These are phyloP conservation scores for Fraxinus floribunda DNA, from an alignment of 305 asterid species.

Conservation along the genomic window DNA sequence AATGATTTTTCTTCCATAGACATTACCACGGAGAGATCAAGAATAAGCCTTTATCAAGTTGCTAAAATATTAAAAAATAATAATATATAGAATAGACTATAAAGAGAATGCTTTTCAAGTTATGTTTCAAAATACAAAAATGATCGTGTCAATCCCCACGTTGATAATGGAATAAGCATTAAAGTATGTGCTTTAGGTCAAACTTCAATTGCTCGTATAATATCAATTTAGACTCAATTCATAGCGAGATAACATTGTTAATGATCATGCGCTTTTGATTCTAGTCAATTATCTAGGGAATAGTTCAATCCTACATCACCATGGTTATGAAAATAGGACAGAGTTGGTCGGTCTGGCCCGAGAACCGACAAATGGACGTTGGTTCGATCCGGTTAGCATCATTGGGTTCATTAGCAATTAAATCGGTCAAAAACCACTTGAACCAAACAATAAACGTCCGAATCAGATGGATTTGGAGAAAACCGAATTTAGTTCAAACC, in stretches of 20 bases:
- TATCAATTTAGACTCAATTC: neutral
- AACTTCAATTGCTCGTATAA: neutral
- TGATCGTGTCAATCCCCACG: neutral
- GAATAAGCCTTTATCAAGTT: no score
- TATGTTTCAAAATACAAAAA: neutral
- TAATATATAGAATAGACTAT: neutral
- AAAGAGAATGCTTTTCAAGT: neutral
- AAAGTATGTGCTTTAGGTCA: neutral
- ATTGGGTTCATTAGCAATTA: no score
- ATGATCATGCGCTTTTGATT: no score
- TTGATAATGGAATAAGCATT: neutral
- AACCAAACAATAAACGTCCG: no score
- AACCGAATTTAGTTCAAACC: no score
- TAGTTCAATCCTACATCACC: neutral
- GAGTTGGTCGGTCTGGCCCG: no score
- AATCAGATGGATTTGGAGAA: no score
- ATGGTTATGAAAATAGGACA: no score
- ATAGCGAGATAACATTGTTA: no score
- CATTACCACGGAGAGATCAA: neutral
- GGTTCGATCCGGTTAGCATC: no score
- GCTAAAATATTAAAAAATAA: neutral
- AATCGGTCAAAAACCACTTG: no score
- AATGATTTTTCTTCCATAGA: neutral
- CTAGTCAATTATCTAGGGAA: neutral
- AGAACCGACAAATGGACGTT: no score